Percentiles rank a stretch among this genome's conserved stretches.
Conservation (phyloP, 2,329 filamentous ascomycete species). For the Hymenoscyphus occultus region DNA sequence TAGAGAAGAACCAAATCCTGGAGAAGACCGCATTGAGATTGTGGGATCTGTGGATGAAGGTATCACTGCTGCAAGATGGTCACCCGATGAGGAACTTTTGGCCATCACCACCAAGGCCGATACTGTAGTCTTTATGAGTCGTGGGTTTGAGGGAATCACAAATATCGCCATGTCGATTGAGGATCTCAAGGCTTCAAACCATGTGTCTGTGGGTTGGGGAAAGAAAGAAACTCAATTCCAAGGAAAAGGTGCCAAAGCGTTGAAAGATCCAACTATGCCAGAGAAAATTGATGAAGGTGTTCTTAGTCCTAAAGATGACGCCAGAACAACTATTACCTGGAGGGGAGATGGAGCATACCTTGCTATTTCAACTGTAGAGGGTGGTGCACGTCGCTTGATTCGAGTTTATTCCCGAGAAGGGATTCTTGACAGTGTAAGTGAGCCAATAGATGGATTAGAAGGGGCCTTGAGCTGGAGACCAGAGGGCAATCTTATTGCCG, state of each 20-base stretch:
- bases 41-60: conserved; percentile 91
- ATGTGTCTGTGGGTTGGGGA: conserved; percentile 97
- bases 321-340: conserved; percentile 76
- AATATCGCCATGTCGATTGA: conserved; percentile 69
- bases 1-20: conserved; percentile 63
- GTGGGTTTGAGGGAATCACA: conserved; percentile 79
- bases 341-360: conserved; percentile 90
- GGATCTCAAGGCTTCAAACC: conserved; percentile 82
- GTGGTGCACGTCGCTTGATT: conserved; percentile 69
- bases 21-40: conserved; percentile 85
- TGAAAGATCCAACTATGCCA: conserved; percentile 91
- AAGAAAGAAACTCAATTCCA: conserved; percentile 98
- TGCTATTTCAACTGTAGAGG: conserved; percentile 77
- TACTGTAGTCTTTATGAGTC: conserved; percentile 88
- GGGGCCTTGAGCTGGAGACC: conserved; percentile 87
- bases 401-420: conserved; percentile 90
- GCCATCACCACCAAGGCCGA: conserved; percentile 76
- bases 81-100: conserved; percentile 89
- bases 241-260: conserved; percentile 78
- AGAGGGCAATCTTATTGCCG: conserved; percentile 84
- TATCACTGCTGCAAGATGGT: conserved; percentile 87
- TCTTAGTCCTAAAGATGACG: conserved; percentile 72
- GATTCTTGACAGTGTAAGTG: conserved; percentile 85
- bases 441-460: conserved; percentile 91
- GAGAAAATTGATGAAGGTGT: conserved; percentile 85